Evolutionary conservation across 208 protist species (phyloP).

Genomic region (Trypanosoma scelopori): DNA sequence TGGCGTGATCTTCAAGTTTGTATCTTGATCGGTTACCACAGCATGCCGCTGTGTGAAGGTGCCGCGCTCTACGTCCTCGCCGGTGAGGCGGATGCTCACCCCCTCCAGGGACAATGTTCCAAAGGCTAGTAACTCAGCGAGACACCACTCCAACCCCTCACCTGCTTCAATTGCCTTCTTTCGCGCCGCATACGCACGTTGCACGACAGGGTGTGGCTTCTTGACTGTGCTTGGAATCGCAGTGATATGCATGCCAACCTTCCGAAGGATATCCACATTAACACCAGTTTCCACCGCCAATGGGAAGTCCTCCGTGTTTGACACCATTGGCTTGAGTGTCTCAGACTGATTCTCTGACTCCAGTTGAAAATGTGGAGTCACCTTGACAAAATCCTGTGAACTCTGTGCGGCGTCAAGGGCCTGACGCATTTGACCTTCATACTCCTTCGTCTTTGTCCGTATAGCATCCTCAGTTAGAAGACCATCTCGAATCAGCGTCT

Average conservation of each 20-base stretch:
- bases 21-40: conserved; percentile 94
- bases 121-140: conserved; percentile 95
- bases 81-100: conserved; percentile 91
- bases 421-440: conserved; percentile 68
- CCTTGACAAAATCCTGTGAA: conserved; percentile 84
- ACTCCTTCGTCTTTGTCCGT: conserved; percentile 70
- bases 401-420: conserved; percentile 78
- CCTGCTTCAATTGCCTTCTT: conserved; percentile 86
- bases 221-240: conserved; percentile 85
- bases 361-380: conserved; percentile 65
- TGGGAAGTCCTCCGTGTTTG: conserved; percentile 45
- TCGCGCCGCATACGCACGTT: conserved; percentile 87
- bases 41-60: conserved; percentile 98
- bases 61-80: conserved; percentile 98
- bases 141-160: conserved; percentile 93
- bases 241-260: conserved; percentile 79
- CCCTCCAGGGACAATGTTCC: conserved; percentile 93
- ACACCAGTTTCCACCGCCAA: conserved; percentile 71
- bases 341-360: conserved; percentile 73
- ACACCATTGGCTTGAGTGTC: conserved; percentile 32
- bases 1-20: conserved; percentile 85
- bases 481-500: conserved; percentile 79
- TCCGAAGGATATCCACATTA: conserved; percentile 52
- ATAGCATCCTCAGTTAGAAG: conserved; percentile 69
- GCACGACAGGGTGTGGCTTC: conserved; percentile 87